Conservation (phyloP, 352 stramenopile genomes). For the Aphanomyces stellatus region DNA sequence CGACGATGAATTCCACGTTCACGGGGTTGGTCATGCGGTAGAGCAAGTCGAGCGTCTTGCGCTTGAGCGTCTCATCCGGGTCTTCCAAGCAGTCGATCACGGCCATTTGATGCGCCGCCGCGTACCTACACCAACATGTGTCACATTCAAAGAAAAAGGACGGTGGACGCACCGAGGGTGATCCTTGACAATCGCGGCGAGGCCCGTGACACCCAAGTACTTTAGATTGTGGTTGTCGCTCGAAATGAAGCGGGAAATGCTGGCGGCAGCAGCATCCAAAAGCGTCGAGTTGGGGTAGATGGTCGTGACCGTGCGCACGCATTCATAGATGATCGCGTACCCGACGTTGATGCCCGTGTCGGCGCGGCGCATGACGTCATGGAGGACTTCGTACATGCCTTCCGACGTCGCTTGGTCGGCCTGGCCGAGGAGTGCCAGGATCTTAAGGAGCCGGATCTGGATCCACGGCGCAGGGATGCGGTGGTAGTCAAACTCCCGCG, state of each 20-base stretch:
- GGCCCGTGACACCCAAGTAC: constrained; percentile 98
- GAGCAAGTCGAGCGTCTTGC: constrained; percentile 96
- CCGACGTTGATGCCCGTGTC: constrained; percentile 99
- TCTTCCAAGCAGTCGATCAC: constrained; percentile 99
- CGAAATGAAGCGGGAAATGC: constrained; percentile 93
- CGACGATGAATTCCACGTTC: constrained; percentile 99
- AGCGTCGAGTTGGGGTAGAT: constrained; percentile 99
- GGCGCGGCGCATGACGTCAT: constrained; percentile 96
- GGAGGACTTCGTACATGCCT: constrained; percentile 99
- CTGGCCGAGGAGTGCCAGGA: constrained; percentile 94
- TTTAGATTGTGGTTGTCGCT: constrained; percentile 97
- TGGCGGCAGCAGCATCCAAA: constrained; percentile 89
- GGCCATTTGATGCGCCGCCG: constrained; percentile 98
- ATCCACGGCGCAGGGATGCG: constrained; percentile 99
- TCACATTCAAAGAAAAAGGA: background rate
- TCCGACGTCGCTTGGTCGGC: constrained; percentile 91
- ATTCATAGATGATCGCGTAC: constrained; percentile 99
- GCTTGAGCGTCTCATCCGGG: constrained; percentile 98
- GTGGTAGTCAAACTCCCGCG: constrained; percentile 99
- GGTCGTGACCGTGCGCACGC: constrained; percentile 95
- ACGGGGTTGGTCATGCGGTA: constrained; percentile 99
- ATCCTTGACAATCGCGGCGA: constrained; percentile 97
- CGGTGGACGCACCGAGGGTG: constrained; percentile 39
- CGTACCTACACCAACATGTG: constrained; percentile 87
- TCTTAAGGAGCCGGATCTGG: constrained; percentile 96